Evolutionary conservation across 2,329 filamentous ascomycete genomes (phyloP).

Genomic region (Epichloe elymi): DNA sequence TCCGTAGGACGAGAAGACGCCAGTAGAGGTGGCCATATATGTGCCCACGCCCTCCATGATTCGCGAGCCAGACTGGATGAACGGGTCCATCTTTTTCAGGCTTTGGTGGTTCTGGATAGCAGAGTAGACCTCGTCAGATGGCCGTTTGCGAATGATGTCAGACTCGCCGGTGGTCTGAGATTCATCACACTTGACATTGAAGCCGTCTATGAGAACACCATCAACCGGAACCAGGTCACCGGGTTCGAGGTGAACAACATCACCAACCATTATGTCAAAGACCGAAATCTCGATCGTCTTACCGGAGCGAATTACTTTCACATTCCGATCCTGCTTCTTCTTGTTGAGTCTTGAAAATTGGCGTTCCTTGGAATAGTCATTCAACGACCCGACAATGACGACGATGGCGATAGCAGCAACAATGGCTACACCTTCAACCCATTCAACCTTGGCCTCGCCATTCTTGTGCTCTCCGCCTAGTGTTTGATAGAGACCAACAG

Average conservation of each 20-base stretch:
- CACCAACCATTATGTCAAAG: constrained; percentile 55
- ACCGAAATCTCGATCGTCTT: constrained; percentile 57
- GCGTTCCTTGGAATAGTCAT: constrained; percentile 70
- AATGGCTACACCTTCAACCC: constrained; percentile 73
- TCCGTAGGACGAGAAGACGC: constrained; percentile 61
- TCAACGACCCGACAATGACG: constrained; percentile 61
- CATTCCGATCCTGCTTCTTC: constrained; percentile 62
- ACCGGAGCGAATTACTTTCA: constrained; percentile 61
- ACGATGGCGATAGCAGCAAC: constrained; percentile 70
- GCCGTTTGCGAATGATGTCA: constrained; percentile 56
- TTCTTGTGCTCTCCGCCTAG: constrained; percentile 44
- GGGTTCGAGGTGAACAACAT: constrained; percentile 60
- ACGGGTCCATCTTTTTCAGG: constrained; percentile 63
- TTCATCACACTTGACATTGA: constrained; percentile 65
- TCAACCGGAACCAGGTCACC: constrained; percentile 65
- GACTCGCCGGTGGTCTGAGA: constrained; percentile 71
- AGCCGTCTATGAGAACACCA: constrained; percentile 58
- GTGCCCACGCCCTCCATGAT: constrained; percentile 68
- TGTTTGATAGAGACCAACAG: constrained; percentile 63
- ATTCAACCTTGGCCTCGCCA: constrained; percentile 49
- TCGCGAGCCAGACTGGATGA: constrained; percentile 73
- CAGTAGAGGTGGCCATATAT: constrained; percentile 61
- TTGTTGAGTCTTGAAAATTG: constrained; percentile 68
- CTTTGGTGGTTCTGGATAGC: constrained; percentile 54
- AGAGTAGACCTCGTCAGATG: constrained; percentile 53